These are phyloP conservation scores for Exsudoporus frostii DNA, from an alignment of 768 basidiomycete species.

Conservation along the genomic window DNA sequence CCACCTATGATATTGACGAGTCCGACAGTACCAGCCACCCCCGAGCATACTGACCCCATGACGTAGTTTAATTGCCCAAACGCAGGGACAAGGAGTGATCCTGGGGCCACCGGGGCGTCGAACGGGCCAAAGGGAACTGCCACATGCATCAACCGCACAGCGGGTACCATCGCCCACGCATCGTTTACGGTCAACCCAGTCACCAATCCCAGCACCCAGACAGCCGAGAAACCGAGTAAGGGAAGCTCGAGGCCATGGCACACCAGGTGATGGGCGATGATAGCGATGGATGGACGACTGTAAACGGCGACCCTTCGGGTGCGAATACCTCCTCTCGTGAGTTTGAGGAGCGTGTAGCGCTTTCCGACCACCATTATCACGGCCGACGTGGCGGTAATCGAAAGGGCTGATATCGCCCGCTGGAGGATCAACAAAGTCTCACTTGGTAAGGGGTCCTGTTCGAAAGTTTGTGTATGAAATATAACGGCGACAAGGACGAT, in stretches of 20 bases:
- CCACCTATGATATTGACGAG: no score
- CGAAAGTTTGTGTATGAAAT: neutral
- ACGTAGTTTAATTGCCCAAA: no score
- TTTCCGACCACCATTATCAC: conserved; percentile 1
- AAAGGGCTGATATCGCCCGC: neutral
- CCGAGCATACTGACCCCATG: neutral
- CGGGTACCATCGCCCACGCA: neutral
- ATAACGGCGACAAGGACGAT: conserved; percentile 2
- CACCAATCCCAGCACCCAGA: neutral
- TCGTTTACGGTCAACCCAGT: conserved; percentile 3
- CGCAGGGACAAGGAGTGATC: no score
- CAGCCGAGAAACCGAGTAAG: neutral
- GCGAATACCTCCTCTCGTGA: neutral
- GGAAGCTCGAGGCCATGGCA: neutral
- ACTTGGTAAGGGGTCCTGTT: neutral
- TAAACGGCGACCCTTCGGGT: conserved; percentile 4
- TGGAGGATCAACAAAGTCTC: neutral
- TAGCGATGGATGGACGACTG: neutral
- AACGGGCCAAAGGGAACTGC: neutral
- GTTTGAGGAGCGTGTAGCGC: conserved; percentile 1
- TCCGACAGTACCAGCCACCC: no score
- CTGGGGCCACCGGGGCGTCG: neutral
- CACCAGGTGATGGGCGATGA: neutral
- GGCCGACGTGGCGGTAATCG: neutral
- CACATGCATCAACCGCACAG: neutral